phyloP scores from a whole-genome alignment of 2,329 filamentous ascomycete species.

The Fusarium xyrophilum region DNA sequence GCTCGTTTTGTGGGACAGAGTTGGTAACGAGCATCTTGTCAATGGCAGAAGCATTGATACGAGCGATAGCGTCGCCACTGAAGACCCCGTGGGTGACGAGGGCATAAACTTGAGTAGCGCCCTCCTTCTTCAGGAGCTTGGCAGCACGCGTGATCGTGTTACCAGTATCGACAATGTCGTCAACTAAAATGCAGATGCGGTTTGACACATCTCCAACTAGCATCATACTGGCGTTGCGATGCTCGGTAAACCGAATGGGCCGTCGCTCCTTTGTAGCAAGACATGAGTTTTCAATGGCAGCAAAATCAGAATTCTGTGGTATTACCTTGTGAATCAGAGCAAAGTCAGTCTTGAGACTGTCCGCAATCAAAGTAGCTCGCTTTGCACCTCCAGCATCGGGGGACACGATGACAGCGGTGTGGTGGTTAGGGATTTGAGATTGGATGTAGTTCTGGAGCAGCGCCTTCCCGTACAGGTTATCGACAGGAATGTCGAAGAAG shows the following conservation, averaged over 20 bases:
- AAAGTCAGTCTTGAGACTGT: slow-evolving; percentile 92
- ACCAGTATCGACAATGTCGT: slow-evolving; percentile 93
- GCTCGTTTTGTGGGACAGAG: slow-evolving; percentile 87
- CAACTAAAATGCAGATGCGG: slow-evolving; percentile 86
- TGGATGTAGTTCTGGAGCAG: slow-evolving; percentile 75
- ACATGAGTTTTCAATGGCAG: slow-evolving; percentile 47
- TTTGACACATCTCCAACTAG: slow-evolving; percentile 85
- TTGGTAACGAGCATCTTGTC: slow-evolving; percentile 97
- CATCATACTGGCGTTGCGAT: slow-evolving; percentile 95
- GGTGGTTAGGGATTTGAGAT: slow-evolving; percentile 82
- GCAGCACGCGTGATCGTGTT: slow-evolving; percentile 97
- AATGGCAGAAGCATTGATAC: slow-evolving; percentile 90
- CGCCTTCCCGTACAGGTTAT: slow-evolving; percentile 91
- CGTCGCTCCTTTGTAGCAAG: slow-evolving; percentile 73
- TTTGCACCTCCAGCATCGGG: slow-evolving; percentile 97
- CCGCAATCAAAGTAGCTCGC: slow-evolving; percentile 92
- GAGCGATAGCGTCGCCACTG: slow-evolving; percentile 91
- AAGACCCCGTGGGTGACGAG: slow-evolving; percentile 94
- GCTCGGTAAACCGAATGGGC: slow-evolving; percentile 84
- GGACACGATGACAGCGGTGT: slow-evolving; percentile 89
- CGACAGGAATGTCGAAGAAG: slow-evolving; percentile 98
- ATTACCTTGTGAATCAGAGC: slow-evolving; percentile 93
- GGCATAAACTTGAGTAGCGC: slow-evolving; percentile 89
- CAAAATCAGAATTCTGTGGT: slow-evolving; percentile 30
- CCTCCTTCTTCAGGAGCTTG: slow-evolving; percentile 95